A percentile compares a stretch with the other conserved stretches of the same genome.
These are phyloP conservation scores for Trichoderma atroviride DNA, from an alignment of 2,329 filamentous ascomycete species.

Conservation along the genomic window DNA sequence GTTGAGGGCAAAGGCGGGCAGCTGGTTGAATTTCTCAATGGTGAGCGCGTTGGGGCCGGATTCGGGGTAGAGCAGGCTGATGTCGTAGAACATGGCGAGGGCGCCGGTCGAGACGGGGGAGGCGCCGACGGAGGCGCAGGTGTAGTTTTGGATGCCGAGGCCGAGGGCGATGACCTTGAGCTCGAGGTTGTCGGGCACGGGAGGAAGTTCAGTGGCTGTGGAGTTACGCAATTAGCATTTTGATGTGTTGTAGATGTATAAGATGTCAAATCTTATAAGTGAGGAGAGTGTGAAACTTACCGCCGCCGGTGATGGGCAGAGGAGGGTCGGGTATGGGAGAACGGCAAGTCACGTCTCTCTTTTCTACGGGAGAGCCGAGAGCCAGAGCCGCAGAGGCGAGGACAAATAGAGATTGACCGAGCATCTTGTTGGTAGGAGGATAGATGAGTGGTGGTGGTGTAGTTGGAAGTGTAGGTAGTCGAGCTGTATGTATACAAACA, in stretches of 20 bases:
- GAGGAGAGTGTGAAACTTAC: constrained; percentile 35
- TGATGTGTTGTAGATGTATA: neutral
- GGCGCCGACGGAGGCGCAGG: constrained; percentile 49
- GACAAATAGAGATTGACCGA: constrained; percentile 40
- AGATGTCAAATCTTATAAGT: neutral
- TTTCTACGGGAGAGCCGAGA: constrained; percentile 34
- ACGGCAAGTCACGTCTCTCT: constrained; percentile 17
- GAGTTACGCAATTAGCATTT: neutral
- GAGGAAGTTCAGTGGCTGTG: constrained; percentile 49
- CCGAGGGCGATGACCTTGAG: constrained; percentile 62
- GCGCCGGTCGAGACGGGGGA: constrained; percentile 52
- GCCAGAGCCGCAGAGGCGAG: constrained; percentile 41
- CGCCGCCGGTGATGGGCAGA: constrained; percentile 46
- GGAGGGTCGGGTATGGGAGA: constrained; percentile 27
- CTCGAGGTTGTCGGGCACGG: constrained; percentile 42
- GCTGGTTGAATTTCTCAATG: constrained; percentile 42
- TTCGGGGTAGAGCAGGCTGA: constrained; percentile 54
- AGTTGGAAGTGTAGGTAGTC: neutral
- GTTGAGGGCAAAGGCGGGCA: constrained; percentile 48
- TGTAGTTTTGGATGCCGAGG: constrained; percentile 71
- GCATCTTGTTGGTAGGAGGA: constrained; percentile 33
- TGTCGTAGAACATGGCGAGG: constrained; percentile 63
- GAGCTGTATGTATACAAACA: too few species aligned
- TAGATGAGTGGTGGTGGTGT: neutral
- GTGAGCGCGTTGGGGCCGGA: constrained; percentile 44